Evolutionary conservation across 2,329 filamentous ascomycete genomes (phyloP), one percentile per base, ranked within the genome.

Genomic region (Colletotrichum abscissum): DNA sequence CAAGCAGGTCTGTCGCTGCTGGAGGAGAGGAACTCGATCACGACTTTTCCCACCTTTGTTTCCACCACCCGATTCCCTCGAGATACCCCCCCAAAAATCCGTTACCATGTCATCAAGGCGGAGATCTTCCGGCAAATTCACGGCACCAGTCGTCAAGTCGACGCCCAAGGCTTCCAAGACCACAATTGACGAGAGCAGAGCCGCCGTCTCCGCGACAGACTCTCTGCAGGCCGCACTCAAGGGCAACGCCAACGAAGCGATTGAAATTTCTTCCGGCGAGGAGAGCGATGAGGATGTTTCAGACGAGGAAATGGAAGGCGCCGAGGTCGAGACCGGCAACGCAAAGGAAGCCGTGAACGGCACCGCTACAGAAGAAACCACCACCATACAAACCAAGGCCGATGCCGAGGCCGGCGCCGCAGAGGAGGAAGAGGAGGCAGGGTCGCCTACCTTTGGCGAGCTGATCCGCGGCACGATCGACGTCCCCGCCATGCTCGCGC

Each of bases 401-500:
- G 57, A 78, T 74, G 35, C 76, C 72, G 70, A 80, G 52, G 82
- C 81, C 38, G 38, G 38, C 14, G 38, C 6, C 64, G 80, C 78
- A 55, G 83, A 82, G 38, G 86, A 85, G 42, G 87, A 89, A 71
- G 85, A 84, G 57, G 87, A 90, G 68, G 84, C 83, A 6, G 83
- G 85, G 22, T 86, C 84, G 35, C 74, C 94, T 3, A 94, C 95
- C 0, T 97, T 98, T 81, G 96, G 95, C 78, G 96, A 98, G 80
- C 90, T 97, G 58, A 87, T 97, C 55, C 92, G 92, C 77, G 91
- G 92, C 69, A 89, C 92, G 63, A 92, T 98, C 78, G 94, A 97
- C 77, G 94, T 98, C 7, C 84, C 91, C 56, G 87, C 90, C 59
- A 85, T 92, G 79, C 86, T 90, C 78, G 83, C 88, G 81, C 82